Evolutionary conservation across 805 yeast species (phyloP).

Genomic region (Ogataea zsoltii): DNA sequence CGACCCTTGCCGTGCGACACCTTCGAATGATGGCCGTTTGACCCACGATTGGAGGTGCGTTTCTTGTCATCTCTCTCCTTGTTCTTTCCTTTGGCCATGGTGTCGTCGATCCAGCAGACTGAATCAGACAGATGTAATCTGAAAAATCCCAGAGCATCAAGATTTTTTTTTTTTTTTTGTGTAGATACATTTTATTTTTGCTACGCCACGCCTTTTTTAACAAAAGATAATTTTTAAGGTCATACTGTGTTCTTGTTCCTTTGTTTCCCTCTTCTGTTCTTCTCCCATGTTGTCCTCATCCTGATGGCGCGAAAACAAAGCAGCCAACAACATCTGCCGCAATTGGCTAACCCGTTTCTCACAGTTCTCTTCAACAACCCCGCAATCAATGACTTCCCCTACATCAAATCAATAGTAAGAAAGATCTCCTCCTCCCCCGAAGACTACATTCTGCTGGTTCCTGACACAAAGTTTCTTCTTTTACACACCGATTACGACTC

Average conservation of each 20-base stretch:
- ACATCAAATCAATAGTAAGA: constrained; percentile 45
- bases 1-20: constrained; percentile 45
- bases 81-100: constrained; percentile 56
- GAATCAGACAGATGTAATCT: background rate
- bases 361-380: constrained; percentile 70
- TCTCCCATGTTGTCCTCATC: background rate
- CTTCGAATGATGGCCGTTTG: constrained; percentile 59
- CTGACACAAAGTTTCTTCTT: constrained; percentile 51
- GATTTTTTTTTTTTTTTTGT: no score
- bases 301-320: constrained; percentile 1
- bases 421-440: constrained; percentile 45
- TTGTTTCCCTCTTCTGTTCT: background rate
- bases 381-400: constrained; percentile 44
- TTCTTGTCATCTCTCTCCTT: constrained; percentile 43
- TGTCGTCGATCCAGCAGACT: background rate
- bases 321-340: constrained; percentile 43
- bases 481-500: constrained; percentile 41
- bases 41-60: constrained; percentile 39
- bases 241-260: background rate
- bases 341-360: constrained; percentile 58
- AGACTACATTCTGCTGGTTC: constrained; percentile 63
- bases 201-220: constrained; percentile 1
- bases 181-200: background rate
- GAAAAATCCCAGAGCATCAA: background rate
- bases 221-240: background rate